Percentiles rank a stretch among this genome's conserved stretches.
Evolutionary conservation across 352 stramenopile species (phyloP).

Genomic region (Phytopythium chamaehyphon): DNA sequence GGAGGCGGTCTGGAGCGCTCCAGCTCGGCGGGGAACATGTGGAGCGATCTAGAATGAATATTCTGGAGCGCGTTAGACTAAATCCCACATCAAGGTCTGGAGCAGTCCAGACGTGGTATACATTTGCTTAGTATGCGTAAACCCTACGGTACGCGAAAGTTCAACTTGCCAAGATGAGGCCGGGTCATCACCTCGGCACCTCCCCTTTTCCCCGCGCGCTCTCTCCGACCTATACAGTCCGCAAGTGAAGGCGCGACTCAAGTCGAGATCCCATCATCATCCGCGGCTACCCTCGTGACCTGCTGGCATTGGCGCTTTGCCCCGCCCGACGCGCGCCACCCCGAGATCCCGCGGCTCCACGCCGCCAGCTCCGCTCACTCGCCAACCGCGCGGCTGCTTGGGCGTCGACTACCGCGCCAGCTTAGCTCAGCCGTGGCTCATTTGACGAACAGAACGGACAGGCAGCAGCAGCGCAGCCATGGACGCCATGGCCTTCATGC

Average conservation of each 20-base stretch:
- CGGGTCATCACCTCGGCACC: slow-evolving; percentile 18
- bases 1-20: background rate
- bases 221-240: slow-evolving; percentile 4
- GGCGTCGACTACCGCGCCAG: too few species aligned
- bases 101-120: slow-evolving; percentile 2
- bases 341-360: slow-evolving; percentile 1
- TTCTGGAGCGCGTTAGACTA: background rate
- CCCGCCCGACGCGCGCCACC: slow-evolving; percentile 8
- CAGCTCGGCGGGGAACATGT: background rate
- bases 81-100: background rate
- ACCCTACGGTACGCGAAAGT: slow-evolving; percentile 10
- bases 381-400: background rate
- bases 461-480: slow-evolving; percentile 1
- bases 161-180: slow-evolving; percentile 30
- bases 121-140: slow-evolving; percentile 5
- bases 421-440: too few species aligned
- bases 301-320: background rate
- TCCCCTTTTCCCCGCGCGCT: background rate
- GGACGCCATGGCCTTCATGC: slow-evolving; percentile 10
- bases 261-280: slow-evolving; percentile 10
- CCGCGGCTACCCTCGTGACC: too few species aligned
- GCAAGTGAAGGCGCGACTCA: slow-evolving; percentile 1
- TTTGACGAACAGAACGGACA: too few species aligned
- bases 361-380: background rate
- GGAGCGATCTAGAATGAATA: slow-evolving; percentile 2